Percentiles rank a stretch among this genome's conserved stretches.
phyloP scores from a whole-genome alignment of 192 early-diverging fungal genomes.

The Phlyctochytrium planicorne region DNA sequence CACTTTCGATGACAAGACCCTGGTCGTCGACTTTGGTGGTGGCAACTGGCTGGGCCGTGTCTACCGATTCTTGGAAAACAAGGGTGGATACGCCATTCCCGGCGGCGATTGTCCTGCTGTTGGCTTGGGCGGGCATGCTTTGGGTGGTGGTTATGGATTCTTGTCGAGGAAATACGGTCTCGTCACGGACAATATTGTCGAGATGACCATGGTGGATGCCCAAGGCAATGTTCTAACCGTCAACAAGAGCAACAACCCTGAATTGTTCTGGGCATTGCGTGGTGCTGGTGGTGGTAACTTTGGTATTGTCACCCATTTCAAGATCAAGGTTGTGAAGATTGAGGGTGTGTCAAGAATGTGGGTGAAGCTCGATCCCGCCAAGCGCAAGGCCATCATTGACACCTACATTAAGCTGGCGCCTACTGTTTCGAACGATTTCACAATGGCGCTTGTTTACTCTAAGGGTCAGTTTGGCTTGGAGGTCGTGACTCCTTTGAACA shows the following conservation, averaged over 20 bases:
- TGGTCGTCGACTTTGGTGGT: conserved; percentile 17
- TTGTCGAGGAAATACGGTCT: conserved; percentile 23
- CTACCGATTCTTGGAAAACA: not conserved
- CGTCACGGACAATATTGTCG: conserved; percentile 19
- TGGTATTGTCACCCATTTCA: conserved; percentile 25
- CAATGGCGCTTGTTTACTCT: not conserved
- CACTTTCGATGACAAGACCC: conserved; percentile 20
- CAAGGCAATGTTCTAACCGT: conserved; percentile 13
- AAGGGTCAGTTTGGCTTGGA: not conserved
- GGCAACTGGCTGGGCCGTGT: conserved; percentile 28
- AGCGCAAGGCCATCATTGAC: too few species aligned
- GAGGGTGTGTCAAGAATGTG: too few species aligned
- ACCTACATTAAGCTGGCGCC: too few species aligned
- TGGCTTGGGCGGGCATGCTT: conserved; percentile 18
- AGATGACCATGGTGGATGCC: conserved; percentile 18
- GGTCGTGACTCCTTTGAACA: not conserved
- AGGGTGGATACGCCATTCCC: conserved; percentile 13
- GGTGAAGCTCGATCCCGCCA: too few species aligned
- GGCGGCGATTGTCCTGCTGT: conserved; percentile 23
- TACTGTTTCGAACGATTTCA: not conserved
- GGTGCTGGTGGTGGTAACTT: conserved; percentile 27
- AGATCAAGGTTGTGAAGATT: conserved; percentile 17
- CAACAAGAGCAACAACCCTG: conserved; percentile 3
- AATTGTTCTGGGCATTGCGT: conserved; percentile 23
- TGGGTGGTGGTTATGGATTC: conserved; percentile 30